Base-by-base conservation (phyloP, 148 eudicot genomes). In the Silene latifolia region DNA sequence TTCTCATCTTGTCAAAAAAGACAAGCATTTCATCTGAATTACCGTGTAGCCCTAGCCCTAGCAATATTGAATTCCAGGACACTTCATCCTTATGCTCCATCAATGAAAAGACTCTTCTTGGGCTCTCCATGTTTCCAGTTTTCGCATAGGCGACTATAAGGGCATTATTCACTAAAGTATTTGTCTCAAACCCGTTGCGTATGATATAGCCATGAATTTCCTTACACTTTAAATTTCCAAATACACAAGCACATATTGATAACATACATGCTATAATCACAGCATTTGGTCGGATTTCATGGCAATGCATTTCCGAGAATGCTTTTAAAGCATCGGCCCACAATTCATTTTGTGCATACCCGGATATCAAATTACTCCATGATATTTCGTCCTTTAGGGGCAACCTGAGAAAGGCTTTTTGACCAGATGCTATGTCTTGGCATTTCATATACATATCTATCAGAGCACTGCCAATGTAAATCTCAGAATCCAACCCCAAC, bases 31-130 rank as follows among this genome's bases (percentile, higher is more conserved):
- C 83, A 66, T 69, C 74, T 2, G 77, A 75, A 23, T 24, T 69
- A 47, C 87, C 89, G 27, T 86, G 87, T 17, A 73, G 68, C n/a
- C 82, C 84, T 47, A 77, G 53, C 39, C 80, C 89, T 5, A 77
- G 65, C 63, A 86, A 75, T 29, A 86, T 77, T 10, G 84, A 79
- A 60, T 86, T 86, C 86, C 88, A 86, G 7, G 88, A 79, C 61
- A 86, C 85, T 57, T 56, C 69, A 72, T 86, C 83, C 63, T 76
- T 86, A 62, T 81, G 72, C 53, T 77, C 60, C 85, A 82, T 81
- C 51, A n/a, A 24, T 25, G 78, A 61, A 67, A 86, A 83, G 74
- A 86, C 56, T 61, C 15, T 48, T 18, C 67, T 69, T 0, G 89
- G 76, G 71, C 69, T 74, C 73, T 77, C 68, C 67, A 82, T 72